Base-by-base conservation (phyloP, 257 asterid genomes). In the Ballota nigra region DNA sequence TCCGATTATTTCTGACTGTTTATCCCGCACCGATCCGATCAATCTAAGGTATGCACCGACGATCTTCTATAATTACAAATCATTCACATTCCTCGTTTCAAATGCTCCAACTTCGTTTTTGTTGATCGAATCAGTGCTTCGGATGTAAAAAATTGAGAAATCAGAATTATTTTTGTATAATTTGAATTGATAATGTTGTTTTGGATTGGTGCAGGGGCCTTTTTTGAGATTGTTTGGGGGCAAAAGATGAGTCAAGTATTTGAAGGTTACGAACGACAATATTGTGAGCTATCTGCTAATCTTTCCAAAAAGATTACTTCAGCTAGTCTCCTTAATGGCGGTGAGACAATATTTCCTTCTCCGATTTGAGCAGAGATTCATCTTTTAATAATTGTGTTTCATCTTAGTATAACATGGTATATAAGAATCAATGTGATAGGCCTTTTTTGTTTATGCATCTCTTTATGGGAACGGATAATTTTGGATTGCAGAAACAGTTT, bases 211-310 rank as follows among this genome's bases (percentile, higher is more conserved):
- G 72, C 66, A 72, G 71, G 84, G 81, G 19, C 60, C n/a, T n/a
- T n/a, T n/a, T n/a, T n/a, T n/a, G 22, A 38, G 18, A 40, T 23
- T 56, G 55, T 70, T 68, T 23, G 67, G 78, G 43, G 43, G 47
- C 20, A 52, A 62, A 83, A 69, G 71, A 90, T 90, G 97, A 89
- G 96, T 80, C 85, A 85, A 80, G 92, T 84, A 11, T 91, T 87
- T 60, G 92, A 91, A 84, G 92, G 91, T 58, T 91, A 91, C 65
- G 97, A 89, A 67, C 86, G 96, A 6, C 95, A 91, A 52, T 91
- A 91, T 83, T 87, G 96, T 66, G 95, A 88, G 82, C 73, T 91
- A 31, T 91, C 97, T 15, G 91, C 97, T 40, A 87, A 81, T 75
- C 70, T 91, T 22, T 85, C 89, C 49, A 87, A 86, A 56, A 86